Conservation (phyloP, 208 protist genomes). For the Leishmania major region DNA sequence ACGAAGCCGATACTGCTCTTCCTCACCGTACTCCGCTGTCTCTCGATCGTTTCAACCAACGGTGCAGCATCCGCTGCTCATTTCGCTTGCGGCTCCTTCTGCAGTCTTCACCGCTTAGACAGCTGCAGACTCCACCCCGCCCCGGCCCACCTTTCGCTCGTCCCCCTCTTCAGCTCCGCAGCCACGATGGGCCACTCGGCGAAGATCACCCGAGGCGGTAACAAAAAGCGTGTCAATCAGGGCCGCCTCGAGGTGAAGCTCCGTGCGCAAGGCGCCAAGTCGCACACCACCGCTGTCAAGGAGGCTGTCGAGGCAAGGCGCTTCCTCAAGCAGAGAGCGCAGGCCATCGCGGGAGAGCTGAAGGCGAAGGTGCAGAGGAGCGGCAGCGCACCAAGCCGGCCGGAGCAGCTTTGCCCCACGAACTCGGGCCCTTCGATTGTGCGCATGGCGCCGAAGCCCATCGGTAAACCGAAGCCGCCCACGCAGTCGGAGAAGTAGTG, state of each 20-base stretch:
- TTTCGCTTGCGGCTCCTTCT: neutral
- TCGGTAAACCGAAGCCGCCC: slow-evolving; percentile 15
- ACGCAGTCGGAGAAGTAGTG: neutral
- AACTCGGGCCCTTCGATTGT: slow-evolving; percentile 37
- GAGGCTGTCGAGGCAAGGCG: slow-evolving; percentile 62
- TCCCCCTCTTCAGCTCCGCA: neutral
- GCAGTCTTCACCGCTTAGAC: neutral
- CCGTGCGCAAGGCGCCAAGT: slow-evolving; percentile 76
- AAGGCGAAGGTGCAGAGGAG: slow-evolving; percentile 46
- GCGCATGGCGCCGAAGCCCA: slow-evolving; percentile 69
- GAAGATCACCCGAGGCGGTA: slow-evolving; percentile 87
- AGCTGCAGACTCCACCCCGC: neutral
- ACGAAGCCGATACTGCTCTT: neutral
- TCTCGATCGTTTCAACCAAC: neutral
- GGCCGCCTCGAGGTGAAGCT: slow-evolving; percentile 74
- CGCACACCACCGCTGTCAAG: slow-evolving; percentile 65
- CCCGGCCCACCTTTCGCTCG: neutral
- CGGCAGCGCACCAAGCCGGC: slow-evolving; percentile 5
- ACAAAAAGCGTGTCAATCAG: slow-evolving; percentile 89
- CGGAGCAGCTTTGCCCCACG: neutral
- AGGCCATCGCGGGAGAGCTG: slow-evolving; percentile 71
- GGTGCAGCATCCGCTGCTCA: neutral
- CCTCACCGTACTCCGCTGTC: neutral
- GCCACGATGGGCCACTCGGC: slow-evolving; percentile 74
- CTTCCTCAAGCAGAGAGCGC: slow-evolving; percentile 58